A percentile compares a stretch with the other conserved stretches of the same genome.
Conservation (phyloP, 148 eudicot genomes). For the Gaultheria prostrata region DNA sequence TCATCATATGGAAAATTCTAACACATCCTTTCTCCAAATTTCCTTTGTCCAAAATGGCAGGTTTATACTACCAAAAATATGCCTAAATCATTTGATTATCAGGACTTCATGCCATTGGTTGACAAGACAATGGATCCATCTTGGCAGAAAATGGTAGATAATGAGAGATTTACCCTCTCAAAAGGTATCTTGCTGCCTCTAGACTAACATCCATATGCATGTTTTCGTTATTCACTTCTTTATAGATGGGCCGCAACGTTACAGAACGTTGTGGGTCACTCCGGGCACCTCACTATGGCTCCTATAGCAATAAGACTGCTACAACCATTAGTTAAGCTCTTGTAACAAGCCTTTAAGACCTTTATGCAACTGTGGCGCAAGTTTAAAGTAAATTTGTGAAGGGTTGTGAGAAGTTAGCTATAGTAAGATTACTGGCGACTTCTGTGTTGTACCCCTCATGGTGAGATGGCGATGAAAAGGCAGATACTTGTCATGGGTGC, state of each 20-base stretch:
- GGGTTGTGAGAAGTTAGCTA: neutral
- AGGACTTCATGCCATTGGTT: slow-evolving; percentile 25
- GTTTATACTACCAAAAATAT: slow-evolving; percentile 7
- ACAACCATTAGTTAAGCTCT: neutral
- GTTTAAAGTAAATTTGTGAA: neutral
- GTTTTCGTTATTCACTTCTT: neutral
- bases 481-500: too few species aligned
- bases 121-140: slow-evolving; percentile 32
- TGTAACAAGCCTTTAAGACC: neutral
- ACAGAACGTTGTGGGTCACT: neutral
- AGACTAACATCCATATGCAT: neutral
- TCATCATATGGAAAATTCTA: neutral
- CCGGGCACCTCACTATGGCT: neutral
- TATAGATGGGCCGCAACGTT: neutral
- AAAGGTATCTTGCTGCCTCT: slow-evolving; percentile 29
- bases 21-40: slow-evolving; percentile 3
- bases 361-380: neutral
- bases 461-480: too few species aligned
- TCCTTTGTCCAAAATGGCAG: slow-evolving; percentile 15
- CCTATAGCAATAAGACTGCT: neutral
- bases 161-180: slow-evolving; percentile 18
- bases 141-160: slow-evolving; percentile 25
- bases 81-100: slow-evolving; percentile 11
- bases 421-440: neutral
- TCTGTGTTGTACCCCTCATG: too few species aligned